Conservation (phyloP, 805 yeast species). For the Vanderwaltozyma polyspora region DNA sequence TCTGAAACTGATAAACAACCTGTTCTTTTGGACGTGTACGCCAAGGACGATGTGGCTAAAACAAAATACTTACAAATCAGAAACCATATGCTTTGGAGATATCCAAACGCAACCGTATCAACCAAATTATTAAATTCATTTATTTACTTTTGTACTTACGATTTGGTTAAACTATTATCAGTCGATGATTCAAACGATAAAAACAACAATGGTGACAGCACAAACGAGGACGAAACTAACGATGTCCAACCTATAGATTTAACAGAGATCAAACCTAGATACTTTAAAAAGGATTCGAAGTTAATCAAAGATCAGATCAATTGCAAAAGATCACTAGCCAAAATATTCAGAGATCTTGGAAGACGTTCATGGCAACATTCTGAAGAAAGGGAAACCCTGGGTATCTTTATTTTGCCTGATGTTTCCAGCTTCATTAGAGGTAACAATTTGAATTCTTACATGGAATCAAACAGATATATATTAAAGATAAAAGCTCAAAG, state of each 20-base stretch:
- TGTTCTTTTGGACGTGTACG: slow-evolving; percentile 57
- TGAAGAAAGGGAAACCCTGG: slow-evolving; percentile 44
- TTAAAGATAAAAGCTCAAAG: slow-evolving; percentile 52
- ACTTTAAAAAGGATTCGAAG: slow-evolving; percentile 22
- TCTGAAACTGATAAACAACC: slow-evolving; percentile 27
- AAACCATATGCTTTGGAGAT: slow-evolving; percentile 82
- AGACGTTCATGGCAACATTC: slow-evolving; percentile 88
- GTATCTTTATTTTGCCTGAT: slow-evolving; percentile 59
- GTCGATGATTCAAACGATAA: slow-evolving; percentile 8
- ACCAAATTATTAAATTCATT: slow-evolving; percentile 64
- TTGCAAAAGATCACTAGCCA: slow-evolving; percentile 41
- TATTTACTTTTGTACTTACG: slow-evolving; percentile 51
- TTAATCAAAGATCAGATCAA: slow-evolving; percentile 20
- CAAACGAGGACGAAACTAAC: slow-evolving; percentile 2
- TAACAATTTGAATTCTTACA: slow-evolving; percentile 66
- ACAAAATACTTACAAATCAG: slow-evolving; percentile 66
- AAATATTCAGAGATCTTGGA: slow-evolving; percentile 75
- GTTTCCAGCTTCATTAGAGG: slow-evolving; percentile 57
- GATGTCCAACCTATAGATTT: slow-evolving; percentile 2
- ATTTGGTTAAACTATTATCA: slow-evolving; percentile 39
- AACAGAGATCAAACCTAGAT: slow-evolving; percentile 20
- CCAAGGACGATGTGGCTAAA: slow-evolving; percentile 56
- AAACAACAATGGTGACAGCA: slow-evolving; percentile 7
- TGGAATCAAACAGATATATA: slow-evolving; percentile 79
- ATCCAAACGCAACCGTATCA: slow-evolving; percentile 68